Evolutionary conservation across 345 rosid species (phyloP), one percentile per base, ranked within the genome.

Genomic region (Salix caprea): DNA sequence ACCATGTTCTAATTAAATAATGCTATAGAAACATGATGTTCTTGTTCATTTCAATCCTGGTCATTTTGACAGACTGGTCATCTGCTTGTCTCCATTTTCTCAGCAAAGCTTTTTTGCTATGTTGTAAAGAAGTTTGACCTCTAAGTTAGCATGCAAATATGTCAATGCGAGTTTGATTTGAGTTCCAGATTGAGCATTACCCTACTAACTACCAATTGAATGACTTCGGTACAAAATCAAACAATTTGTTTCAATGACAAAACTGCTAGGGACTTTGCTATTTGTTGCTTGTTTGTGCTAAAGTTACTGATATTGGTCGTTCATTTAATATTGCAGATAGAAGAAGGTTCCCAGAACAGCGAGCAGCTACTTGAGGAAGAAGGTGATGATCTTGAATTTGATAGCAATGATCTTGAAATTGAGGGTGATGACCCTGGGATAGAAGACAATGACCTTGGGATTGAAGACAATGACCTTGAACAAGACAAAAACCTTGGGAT

Each of bases 291-390:
- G 65, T 13, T 40, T 6, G 40, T 58, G 48, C 67, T 23, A 18
- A 24, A 37, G 39, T n/a, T 23, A 0, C 23, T 64, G 1, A 39
- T 77, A 24, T 44, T 52, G 58, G 23, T 65, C 14, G 19, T 72
- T 66, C n/a, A 14, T 69, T 76, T 58, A 26, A n/a, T 50, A 32
- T 66, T 54, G 67, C 76, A 78, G 81, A 54, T 78, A 9, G 81
- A 78, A 39, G 81, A 72, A 73, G 50, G 68, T 40, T 78, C 81
- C 7, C 76, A 78, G 52, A 78, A 78, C 73, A 78, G 76, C 23
- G 76, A 72, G 44, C 76, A 72, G 68, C 23, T 78, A 72, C 81
- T 72, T 12, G 81, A 72, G 24, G 81, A 72, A 56, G 78, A 79
- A 79, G 77, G 81, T 39, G 77, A 48, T 44, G 71, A 79, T 62